Conservation (phyloP, 2,329 filamentous ascomycete species). For the Pyrenochaeta sp. region DNA sequence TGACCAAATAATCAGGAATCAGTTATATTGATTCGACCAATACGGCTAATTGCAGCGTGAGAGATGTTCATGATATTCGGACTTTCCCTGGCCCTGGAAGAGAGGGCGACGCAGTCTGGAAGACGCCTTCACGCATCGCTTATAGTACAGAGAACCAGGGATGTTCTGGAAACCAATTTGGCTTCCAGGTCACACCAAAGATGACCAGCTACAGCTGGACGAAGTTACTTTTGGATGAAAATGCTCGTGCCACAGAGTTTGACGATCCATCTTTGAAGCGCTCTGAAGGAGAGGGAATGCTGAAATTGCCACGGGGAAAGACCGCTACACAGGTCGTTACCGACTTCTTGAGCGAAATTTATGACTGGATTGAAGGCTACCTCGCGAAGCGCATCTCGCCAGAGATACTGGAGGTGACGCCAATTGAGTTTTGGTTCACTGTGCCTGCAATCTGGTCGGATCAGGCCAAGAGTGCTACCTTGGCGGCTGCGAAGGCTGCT, state of each 20-base stretch:
- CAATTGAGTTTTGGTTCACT: constrained; percentile 4
- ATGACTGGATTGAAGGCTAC: constrained; percentile 24
- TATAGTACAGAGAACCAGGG: background rate
- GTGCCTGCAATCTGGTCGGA: constrained; percentile 10
- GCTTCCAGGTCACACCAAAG: constrained; percentile 9
- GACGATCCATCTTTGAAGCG: constrained; percentile 18
- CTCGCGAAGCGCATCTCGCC: constrained; percentile 12
- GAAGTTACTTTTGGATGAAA: constrained; percentile 19
- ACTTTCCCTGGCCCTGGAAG: background rate
- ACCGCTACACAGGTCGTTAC: constrained; percentile 7
- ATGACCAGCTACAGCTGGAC: constrained; percentile 22
- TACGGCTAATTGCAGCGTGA: background rate
- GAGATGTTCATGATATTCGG: background rate
- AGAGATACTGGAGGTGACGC: background rate
- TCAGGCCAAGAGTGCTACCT: constrained; percentile 1
- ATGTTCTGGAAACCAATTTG: background rate
- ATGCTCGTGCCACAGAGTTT: background rate
- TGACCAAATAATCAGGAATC: background rate
- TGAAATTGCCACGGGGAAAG: constrained; percentile 12
- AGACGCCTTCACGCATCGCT: background rate
- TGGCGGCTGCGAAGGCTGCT: background rate
- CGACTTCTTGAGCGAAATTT: constrained; percentile 22
- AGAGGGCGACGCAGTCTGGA: background rate
- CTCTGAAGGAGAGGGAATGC: constrained; percentile 7
- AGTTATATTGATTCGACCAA: background rate